Evolutionary conservation across 768 basidiomycete species (phyloP).

Genomic region (Dioszegia hungarica): DNA sequence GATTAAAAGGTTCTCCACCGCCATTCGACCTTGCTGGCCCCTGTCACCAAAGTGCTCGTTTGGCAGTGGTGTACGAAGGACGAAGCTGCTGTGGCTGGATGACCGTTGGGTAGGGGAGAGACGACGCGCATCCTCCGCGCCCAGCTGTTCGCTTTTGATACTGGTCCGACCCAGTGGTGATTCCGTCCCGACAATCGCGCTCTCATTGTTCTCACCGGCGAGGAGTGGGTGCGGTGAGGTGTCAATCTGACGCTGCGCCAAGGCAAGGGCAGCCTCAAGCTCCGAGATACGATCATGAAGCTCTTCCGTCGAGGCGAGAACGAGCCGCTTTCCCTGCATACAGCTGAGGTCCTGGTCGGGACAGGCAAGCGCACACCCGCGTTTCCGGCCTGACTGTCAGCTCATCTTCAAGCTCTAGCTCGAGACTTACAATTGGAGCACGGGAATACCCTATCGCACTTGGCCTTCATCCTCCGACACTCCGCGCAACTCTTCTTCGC

Average conservation of each 20-base stretch:
- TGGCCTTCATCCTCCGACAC: slow-evolving; percentile 39
- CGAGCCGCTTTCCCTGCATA: slow-evolving; percentile 43
- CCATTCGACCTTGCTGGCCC: slow-evolving; percentile 27
- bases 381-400: slow-evolving; percentile 25
- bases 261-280: slow-evolving; percentile 37
- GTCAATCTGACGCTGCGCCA: slow-evolving; percentile 15
- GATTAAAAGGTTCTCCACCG: slow-evolving; percentile 33
- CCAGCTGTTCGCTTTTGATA: neutral
- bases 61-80: slow-evolving; percentile 13
- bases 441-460: slow-evolving; percentile 41
- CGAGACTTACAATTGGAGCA: slow-evolving; percentile 39
- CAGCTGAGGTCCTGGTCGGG: slow-evolving; percentile 43
- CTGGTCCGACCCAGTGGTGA: slow-evolving; percentile 1
- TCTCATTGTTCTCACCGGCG: slow-evolving; percentile 31
- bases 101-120: neutral
- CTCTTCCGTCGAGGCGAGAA: slow-evolving; percentile 41
- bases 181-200: slow-evolving; percentile 21
- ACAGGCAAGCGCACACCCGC: slow-evolving; percentile 40
- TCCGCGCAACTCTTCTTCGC: slow-evolving; percentile 43
- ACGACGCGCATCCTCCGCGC: neutral
- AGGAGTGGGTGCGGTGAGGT: slow-evolving; percentile 28
- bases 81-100: slow-evolving; percentile 15
- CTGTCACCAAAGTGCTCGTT: slow-evolving; percentile 1
- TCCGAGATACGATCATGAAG: slow-evolving; percentile 40
- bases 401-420: neutral